phyloP scores from a whole-genome alignment of 352 stramenopile genomes.

The Peronospora tabacina region DNA sequence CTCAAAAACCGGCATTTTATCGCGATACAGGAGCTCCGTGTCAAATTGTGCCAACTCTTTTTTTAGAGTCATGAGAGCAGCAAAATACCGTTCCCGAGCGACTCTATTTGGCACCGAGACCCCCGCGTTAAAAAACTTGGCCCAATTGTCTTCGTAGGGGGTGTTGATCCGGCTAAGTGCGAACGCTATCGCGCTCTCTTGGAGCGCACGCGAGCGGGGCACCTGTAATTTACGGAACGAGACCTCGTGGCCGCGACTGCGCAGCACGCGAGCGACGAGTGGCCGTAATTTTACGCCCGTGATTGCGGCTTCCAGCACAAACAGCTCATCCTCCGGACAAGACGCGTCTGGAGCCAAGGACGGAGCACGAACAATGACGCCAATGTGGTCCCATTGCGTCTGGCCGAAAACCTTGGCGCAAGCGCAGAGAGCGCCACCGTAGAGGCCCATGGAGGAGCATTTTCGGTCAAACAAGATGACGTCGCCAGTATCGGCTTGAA shows the following conservation, averaged over 20 bases:
- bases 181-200: conserved; percentile 48
- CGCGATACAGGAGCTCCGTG: conserved; percentile 50
- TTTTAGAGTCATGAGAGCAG: conserved; percentile 53
- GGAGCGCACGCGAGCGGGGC: conserved; percentile 50
- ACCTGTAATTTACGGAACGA: conserved; percentile 71
- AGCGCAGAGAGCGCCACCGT: conserved; percentile 68
- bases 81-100: conserved; percentile 69
- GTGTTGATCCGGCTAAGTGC: conserved; percentile 49
- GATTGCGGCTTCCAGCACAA: conserved; percentile 67
- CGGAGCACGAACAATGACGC: conserved; percentile 57
- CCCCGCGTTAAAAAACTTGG: conserved; percentile 71
- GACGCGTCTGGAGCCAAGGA: conserved; percentile 11
- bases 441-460: conserved; percentile 66
- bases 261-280: conserved; percentile 65
- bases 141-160: conserved; percentile 71
- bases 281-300: conserved; percentile 80
- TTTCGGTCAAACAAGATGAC: conserved; percentile 78
- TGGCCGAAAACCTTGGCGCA: conserved; percentile 76
- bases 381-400: conserved; percentile 84
- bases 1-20: conserved; percentile 70
- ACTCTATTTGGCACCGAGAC: conserved; percentile 58
- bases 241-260: conserved; percentile 61
- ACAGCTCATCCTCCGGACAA: conserved; percentile 37
- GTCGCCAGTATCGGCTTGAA: conserved; percentile 65
- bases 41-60: conserved; percentile 57